Conservation (phyloP, 768 basidiomycete species). For the Daedaleopsis sinensis region DNA sequence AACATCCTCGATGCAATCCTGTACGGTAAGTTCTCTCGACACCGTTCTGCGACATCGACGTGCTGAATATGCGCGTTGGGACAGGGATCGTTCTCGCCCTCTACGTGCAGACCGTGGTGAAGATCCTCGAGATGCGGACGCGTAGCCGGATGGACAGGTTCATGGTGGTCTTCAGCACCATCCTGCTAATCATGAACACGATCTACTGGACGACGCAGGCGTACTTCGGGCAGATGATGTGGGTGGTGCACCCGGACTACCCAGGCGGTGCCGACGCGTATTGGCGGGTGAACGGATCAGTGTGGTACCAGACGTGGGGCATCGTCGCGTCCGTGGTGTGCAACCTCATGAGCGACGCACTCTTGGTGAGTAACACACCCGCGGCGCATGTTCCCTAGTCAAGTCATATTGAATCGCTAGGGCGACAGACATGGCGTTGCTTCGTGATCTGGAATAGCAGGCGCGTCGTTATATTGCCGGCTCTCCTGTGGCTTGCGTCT, state of each 20-base stretch:
- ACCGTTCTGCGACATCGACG: neutral
- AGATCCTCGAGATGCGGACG: conserved; percentile 9
- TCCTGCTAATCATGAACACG: conserved; percentile 32
- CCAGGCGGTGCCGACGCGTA: conserved; percentile 31
- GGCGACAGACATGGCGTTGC: conserved; percentile 26
- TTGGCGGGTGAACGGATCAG: conserved; percentile 17
- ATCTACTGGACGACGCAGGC: conserved; percentile 29
- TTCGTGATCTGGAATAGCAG: conserved; percentile 30
- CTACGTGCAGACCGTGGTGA: conserved; percentile 20
- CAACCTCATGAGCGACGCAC: conserved; percentile 30
- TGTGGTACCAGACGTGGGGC: conserved; percentile 31
- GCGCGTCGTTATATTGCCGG: conserved; percentile 25
- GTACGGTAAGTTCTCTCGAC: conserved; percentile 13
- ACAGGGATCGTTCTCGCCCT: conserved; percentile 26
- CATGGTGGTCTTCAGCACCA: conserved; percentile 26
- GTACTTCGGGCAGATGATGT: conserved; percentile 34
- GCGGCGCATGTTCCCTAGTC: neutral
- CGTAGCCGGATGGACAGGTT: conserved; percentile 17
- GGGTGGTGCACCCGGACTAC: conserved; percentile 27
- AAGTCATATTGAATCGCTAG: neutral
- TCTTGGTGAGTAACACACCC: conserved; percentile 26
- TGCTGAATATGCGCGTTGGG: neutral
- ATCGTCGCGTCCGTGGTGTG: conserved; percentile 25
- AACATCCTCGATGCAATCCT: conserved; percentile 22
- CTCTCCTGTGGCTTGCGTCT: conserved; percentile 27